These are phyloP conservation scores for Stentor coeruleus DNA, from an alignment of 73 alveolate genomes.

Conservation along the genomic window DNA sequence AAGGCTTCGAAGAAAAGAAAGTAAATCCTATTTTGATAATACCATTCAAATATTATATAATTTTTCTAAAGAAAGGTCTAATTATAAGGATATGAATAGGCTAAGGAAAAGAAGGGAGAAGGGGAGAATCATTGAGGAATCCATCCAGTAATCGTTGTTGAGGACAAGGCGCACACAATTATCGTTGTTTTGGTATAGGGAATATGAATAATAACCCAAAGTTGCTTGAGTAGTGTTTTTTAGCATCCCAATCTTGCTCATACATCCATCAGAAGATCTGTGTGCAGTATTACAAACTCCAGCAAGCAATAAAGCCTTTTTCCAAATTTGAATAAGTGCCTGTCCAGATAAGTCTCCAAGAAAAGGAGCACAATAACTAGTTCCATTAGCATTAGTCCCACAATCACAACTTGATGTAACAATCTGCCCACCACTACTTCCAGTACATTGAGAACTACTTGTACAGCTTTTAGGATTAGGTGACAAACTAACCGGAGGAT, in stretches of 20 bases:
- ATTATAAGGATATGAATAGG: no score
- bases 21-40: no score
- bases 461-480: background rate
- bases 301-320: background rate
- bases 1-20: no score
- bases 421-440: background rate
- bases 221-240: slow-evolving; percentile 18
- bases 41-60: no score
- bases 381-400: background rate
- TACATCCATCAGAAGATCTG: background rate
- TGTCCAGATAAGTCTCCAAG: background rate
- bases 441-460: background rate
- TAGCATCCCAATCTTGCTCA: background rate
- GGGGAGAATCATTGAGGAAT: no score
- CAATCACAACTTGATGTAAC: background rate
- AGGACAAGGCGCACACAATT: background rate
- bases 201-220: background rate
- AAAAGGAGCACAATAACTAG: background rate
- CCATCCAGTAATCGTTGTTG: background rate
- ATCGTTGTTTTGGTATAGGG: background rate
- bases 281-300: background rate
- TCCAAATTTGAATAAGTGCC: background rate
- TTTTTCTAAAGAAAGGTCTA: no score
- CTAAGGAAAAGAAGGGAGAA: no score
- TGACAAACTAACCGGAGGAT: slow-evolving; percentile 11